phyloP scores from a whole-genome alignment of 2,329 filamentous ascomycete species.

The Endocalyx cinctus region DNA sequence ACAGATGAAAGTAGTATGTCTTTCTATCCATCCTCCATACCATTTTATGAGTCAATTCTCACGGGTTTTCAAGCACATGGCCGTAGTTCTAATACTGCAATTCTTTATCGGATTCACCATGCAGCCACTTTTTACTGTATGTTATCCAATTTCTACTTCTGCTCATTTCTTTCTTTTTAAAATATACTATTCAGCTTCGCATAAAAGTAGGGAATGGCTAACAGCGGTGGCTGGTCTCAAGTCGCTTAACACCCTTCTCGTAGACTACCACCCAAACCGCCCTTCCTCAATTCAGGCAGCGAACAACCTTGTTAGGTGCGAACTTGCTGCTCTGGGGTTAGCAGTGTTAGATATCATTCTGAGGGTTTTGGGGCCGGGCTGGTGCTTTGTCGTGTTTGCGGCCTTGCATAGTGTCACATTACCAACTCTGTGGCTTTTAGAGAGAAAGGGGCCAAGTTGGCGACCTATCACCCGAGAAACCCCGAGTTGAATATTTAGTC shows the following conservation, averaged over 20 bases:
- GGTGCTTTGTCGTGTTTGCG: constrained; percentile 10
- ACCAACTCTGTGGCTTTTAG: constrained; percentile 1
- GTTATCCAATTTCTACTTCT: too few relatives aligned
- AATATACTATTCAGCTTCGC: too few relatives aligned
- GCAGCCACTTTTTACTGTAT: constrained; percentile 8
- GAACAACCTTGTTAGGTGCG: constrained; percentile 13
- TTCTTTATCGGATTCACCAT: constrained; percentile 13
- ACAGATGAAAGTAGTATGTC: constrained; percentile 4
- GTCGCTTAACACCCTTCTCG: constrained; percentile 8
- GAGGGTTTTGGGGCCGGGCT: constrained; percentile 5
- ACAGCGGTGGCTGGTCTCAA: too few relatives aligned
- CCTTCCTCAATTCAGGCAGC: constrained; percentile 10
- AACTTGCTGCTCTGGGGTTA: constrained; percentile 11
- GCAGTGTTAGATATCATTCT: constrained; percentile 9
- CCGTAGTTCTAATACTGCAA: constrained; percentile 9
- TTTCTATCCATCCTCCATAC: background rate
- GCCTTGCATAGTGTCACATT: constrained; percentile 4
- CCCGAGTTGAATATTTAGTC: too few relatives aligned
- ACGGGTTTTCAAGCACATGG: constrained; percentile 10
- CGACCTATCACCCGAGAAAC: too few relatives aligned
- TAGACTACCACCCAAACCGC: constrained; percentile 6
- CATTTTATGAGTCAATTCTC: too few relatives aligned
- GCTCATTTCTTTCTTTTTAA: too few relatives aligned
- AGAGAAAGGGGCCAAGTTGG: constrained; percentile 6
- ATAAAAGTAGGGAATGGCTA: too few relatives aligned